Base-by-base conservation (phyloP, 768 basidiomycete genomes). In the Trametes cubensis region DNA sequence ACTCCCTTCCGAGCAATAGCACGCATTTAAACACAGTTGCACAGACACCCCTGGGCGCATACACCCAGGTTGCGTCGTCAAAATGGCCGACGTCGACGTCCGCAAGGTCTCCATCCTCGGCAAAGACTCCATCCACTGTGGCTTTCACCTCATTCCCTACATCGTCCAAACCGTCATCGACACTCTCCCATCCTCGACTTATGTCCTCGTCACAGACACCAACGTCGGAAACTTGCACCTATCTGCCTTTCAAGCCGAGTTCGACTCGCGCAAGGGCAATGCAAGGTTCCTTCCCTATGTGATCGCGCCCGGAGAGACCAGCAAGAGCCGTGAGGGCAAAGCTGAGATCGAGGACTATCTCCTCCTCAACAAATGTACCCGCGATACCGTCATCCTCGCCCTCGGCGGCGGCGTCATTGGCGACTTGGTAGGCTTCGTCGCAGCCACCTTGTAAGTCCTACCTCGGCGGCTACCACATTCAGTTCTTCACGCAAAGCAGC, bases 361-460 rank as follows among this genome's bases (percentile, higher is more conserved):
- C 47, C 80, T 98, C 58, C 79, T 87, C 18, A 86, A 95, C 69
- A 85, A 85, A 73, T 97, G 95, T 72, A 97, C 95, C 2, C 80
- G 97, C 61, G 95, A 96, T 74, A 95, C 91, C 3, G 93, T 99
- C 64, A 80, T 98, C 58, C 77, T 99, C 56, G 96, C 95, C 0
- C 82, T 99, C 23, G 97, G 97, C 34, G 96, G 97, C 38, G 97
- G 97, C 28, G 97, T 99, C 58, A 92, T 99, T 61, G 97, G 97
- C 14, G 96, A 99, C 77, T 81, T 98, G 21, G 88, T 95, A 60
- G 97, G 97, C 34, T 99, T 96, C 69, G 94, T 97, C 60, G 92
- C 97, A 25, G 92, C 97, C 2, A 98, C 96, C 14, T 96, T 96
- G 95, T 96, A 70, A 76, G 93, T 83, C 4, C 21, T 21, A 45